Percentiles rank a stretch among this genome's conserved stretches.
phyloP scores from a whole-genome alignment of 2,329 filamentous ascomycete genomes.

The Microsporum audouinii region DNA sequence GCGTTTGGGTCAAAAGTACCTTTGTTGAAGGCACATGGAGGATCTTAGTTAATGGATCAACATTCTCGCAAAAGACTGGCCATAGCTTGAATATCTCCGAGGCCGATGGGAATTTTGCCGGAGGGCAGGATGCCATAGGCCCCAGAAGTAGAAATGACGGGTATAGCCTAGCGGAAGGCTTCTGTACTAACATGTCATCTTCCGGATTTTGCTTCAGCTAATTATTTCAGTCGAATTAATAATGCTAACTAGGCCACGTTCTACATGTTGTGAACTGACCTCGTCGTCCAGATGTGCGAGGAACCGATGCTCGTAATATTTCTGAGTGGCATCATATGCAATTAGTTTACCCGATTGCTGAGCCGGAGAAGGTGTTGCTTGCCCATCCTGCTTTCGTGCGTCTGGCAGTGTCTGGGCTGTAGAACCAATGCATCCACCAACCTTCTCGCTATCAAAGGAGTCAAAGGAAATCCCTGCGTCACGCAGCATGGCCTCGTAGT shows the following conservation, averaged over 20 bases:
- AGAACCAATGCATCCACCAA: neutral
- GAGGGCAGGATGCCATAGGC: neutral
- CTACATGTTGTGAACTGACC: neutral
- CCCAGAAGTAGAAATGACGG: neutral
- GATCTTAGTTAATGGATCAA: conserved; percentile 61
- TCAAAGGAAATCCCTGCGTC: neutral
- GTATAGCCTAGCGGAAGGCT: neutral
- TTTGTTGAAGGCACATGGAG: conserved; percentile 63
- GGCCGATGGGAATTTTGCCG: neutral
- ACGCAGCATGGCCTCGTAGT: neutral
- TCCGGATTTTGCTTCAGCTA: neutral
- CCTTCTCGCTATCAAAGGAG: neutral
- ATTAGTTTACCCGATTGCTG: neutral
- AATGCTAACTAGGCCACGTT: neutral
- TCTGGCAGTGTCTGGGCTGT: neutral
- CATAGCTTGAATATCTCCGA: neutral
- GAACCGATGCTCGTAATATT: neutral
- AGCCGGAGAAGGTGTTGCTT: neutral
- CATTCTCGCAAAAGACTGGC: conserved; percentile 17
- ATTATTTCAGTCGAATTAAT: neutral
- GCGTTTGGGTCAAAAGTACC: conserved; percentile 20
- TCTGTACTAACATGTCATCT: neutral
- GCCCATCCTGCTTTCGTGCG: neutral
- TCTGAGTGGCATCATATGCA: neutral
- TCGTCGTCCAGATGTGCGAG: neutral